Base-by-base conservation (phyloP, 2,329 filamentous ascomycete species). In the Mycocentrospora acerina region DNA sequence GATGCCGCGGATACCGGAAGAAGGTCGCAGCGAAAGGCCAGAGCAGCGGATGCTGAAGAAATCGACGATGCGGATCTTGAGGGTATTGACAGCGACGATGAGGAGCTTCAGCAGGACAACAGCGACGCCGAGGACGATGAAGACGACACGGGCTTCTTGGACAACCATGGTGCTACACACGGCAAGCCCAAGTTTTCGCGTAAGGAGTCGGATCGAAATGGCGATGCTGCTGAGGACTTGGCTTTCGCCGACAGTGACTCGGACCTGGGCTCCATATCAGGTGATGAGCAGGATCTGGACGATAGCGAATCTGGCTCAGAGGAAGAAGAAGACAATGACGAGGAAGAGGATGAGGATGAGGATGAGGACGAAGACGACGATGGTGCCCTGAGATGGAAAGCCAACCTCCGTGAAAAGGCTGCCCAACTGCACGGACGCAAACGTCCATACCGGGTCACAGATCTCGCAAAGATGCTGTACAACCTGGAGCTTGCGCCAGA, bases 161-260 rank as follows among this genome's bases (percentile, higher is more conserved):
- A 71, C 22, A 62, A 64, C 8, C 66, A 68, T 18, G 63, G 70
- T 13, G 63, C 69, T 10, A 60, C 69, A 4, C 69, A 71, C 7
- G 62, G 69, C 29, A 60, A 61, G 29, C 45, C 48, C 10, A 53
- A 52, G 30, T 47, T 61, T 32, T 51, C 44, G 17, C 55, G 60
- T 18, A 60, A 56, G 51, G 58, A 64, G 18, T 54, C 57, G 17
- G 58, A 60, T 4, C 28, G 32, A 7, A 60, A 64, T 29, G 60
- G 53, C 10, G 42, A 57, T 33, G 34, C 44, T 7, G 46, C 82
- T 16, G 87, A 82, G 19, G 88, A 95, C 37, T 58, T 97, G 40
- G 88, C 83, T 1, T 98, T 96, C 71, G 93, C 93, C 11, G 93
- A 98, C 60, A 95, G 89, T 59, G 94, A 98, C 66, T 98, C 93